A percentile compares a stretch with the other conserved stretches of the same genome.
Evolutionary conservation across 129 eudicot species (phyloP).

Genomic region (Centaurea solstitialis): DNA sequence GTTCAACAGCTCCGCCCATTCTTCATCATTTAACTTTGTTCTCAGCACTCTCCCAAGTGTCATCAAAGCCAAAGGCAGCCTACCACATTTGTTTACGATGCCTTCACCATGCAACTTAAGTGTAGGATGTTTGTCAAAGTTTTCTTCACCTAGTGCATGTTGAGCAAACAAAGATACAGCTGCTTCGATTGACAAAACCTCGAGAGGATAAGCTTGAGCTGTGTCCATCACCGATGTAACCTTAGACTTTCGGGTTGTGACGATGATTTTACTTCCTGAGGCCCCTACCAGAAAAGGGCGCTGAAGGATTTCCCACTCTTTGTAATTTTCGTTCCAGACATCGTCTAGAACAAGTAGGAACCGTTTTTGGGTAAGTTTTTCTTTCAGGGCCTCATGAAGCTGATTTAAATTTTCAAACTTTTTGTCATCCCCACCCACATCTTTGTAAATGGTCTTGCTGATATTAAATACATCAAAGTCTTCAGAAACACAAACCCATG

Average conservation of each 20-base stretch:
- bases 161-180: constrained; percentile 29
- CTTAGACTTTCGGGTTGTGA: constrained; percentile 30
- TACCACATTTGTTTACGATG: constrained; percentile 15
- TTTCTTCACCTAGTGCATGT: constrained; percentile 15
- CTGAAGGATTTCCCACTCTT: neutral
- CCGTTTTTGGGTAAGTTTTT: too few species aligned
- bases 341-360: constrained; percentile 27
- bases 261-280: constrained; percentile 40
- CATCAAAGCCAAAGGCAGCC: constrained; percentile 26
- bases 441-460: too few species aligned
- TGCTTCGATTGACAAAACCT: constrained; percentile 6
- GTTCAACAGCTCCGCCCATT: constrained; percentile 12
- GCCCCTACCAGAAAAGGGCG: constrained; percentile 28
- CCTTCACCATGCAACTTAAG: constrained; percentile 20
- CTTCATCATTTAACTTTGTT: neutral
- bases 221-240: constrained; percentile 6
- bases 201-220: neutral
- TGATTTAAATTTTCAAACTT: too few species aligned
- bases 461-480: too few species aligned
- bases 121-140: neutral
- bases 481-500: too few species aligned
- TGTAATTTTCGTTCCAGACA: too few species aligned
- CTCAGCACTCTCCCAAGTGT: constrained; percentile 6
- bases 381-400: too few species aligned
- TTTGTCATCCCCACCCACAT: too few species aligned